Evolutionary conservation across 139 green algal species (phyloP).

Genomic region (Auxenochlorella protothecoides): DNA sequence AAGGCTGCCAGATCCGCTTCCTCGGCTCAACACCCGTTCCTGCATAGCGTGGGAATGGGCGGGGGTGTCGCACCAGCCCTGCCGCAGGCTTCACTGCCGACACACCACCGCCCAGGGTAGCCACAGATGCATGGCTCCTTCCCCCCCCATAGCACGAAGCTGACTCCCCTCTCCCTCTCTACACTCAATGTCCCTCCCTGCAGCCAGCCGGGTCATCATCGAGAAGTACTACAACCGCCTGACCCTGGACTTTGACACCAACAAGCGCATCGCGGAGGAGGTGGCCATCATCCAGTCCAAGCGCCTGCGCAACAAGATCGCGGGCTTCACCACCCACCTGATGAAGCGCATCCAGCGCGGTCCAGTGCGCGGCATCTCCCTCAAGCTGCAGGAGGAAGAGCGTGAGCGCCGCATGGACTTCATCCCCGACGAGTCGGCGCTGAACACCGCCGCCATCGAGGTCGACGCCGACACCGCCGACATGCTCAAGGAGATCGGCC

Average conservation of each 20-base stretch:
- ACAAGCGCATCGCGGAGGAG: conserved; percentile 95
- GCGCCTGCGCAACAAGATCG: conserved; percentile 99
- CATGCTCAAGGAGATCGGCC: conserved; percentile 88
- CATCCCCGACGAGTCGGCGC: conserved; percentile 93
- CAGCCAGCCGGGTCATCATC: conserved; percentile 78
- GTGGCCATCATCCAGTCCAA: conserved; percentile 96
- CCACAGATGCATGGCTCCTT: too few relatives aligned
- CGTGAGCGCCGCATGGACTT: conserved; percentile 98
- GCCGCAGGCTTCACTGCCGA: too few relatives aligned
- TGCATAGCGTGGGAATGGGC: background rate
- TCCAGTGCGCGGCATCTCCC: conserved; percentile 97
- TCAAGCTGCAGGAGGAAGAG: conserved; percentile 99
- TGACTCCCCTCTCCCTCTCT: background rate
- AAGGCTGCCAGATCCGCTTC: background rate
- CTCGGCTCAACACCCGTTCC: background rate
- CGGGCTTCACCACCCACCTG: conserved; percentile 98
- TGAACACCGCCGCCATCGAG: conserved; percentile 90
- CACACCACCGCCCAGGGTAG: too few relatives aligned
- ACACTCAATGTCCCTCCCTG: background rate
- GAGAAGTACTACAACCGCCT: conserved; percentile 99
- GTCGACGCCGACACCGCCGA: conserved; percentile 96
- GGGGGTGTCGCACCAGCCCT: too few relatives aligned
- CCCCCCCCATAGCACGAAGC: background rate
- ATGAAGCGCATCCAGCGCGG: conserved; percentile 99
- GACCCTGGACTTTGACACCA: conserved; percentile 94